Conservation (phyloP, 192 early-diverging fungal genomes). For the Podila horticola region DNA sequence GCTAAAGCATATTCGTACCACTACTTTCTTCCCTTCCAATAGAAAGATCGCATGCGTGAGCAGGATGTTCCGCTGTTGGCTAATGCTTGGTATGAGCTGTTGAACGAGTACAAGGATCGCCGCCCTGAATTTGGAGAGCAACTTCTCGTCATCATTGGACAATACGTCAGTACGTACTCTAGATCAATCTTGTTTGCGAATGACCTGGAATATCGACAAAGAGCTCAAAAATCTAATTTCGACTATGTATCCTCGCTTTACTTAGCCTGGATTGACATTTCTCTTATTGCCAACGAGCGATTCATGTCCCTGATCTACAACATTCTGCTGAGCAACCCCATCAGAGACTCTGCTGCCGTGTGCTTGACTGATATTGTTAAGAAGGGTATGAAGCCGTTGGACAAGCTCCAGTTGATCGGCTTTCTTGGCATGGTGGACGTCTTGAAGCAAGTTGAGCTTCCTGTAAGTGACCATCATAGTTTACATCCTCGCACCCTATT, state of each 20-base stretch:
- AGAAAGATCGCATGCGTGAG: constrained; percentile 91
- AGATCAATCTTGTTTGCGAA: neutral
- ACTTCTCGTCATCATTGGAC: constrained; percentile 79
- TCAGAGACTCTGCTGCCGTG: constrained; percentile 81
- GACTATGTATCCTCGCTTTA: neutral
- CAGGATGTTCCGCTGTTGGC: constrained; percentile 78
- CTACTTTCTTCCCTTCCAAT: neutral
- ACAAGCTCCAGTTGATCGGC: constrained; percentile 90
- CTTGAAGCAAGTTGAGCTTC: constrained; percentile 33
- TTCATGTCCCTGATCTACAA: constrained; percentile 83
- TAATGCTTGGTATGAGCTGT: constrained; percentile 78
- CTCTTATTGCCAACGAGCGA: constrained; percentile 84
- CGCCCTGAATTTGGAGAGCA: constrained; percentile 71
- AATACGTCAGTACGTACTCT: constrained; percentile 72
- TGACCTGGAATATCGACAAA: neutral
- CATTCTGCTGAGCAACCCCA: constrained; percentile 65
- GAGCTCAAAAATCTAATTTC: neutral
- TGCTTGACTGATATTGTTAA: constrained; percentile 87
- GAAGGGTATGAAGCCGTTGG: constrained; percentile 93
- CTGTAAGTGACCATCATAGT: constrained; percentile 15
- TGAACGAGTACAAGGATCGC: constrained; percentile 68
- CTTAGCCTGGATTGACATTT: constrained; percentile 94
- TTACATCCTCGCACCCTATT: no score
- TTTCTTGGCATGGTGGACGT: constrained; percentile 52
- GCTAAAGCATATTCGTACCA: neutral